A percentile compares a stretch with the other conserved stretches of the same genome.
phyloP scores from a whole-genome alignment of 495 filamentous ascomycete species.

The Bacidia rubella region DNA sequence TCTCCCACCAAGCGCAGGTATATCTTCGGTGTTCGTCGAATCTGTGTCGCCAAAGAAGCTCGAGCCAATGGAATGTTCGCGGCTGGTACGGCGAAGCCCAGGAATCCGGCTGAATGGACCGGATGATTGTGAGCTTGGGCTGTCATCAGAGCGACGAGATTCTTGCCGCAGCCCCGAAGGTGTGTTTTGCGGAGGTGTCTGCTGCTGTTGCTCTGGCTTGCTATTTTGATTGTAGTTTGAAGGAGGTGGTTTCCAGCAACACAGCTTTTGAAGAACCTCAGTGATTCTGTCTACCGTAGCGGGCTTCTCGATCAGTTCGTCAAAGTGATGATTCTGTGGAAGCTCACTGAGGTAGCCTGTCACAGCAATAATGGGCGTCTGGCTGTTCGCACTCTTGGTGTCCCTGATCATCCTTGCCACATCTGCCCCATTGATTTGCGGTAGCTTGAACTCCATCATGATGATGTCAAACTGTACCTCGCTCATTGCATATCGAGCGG shows the following conservation, averaged over 20 bases:
- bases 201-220: conserved; percentile 7
- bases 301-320: conserved; percentile 88
- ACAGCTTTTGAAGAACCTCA: conserved; percentile 71
- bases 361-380: conserved; percentile 92
- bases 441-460: conserved; percentile 91
- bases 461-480: conserved; percentile 94
- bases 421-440: conserved; percentile 85
- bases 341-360: conserved; percentile 95
- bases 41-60: conserved; percentile 79
- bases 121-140: conserved; percentile 72
- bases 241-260: conserved; percentile 78
- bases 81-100: conserved; percentile 64
- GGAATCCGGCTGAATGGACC: conserved; percentile 49
- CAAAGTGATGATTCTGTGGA: conserved; percentile 85
- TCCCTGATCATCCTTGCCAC: conserved; percentile 95
- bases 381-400: conserved; percentile 83
- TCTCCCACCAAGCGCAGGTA: conserved; percentile 59
- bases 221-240: conserved; percentile 33
- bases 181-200: conserved; percentile 38
- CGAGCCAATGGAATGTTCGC: conserved; percentile 75
- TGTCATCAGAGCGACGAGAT: conserved; percentile 53
- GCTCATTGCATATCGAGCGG: conserved; percentile 78
- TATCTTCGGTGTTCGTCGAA: conserved; percentile 62
- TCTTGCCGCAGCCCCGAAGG: conserved; percentile 48
- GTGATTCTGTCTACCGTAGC: conserved; percentile 79